These are phyloP conservation scores for Cryptococcus wingfieldii DNA, from an alignment of 1,284 basidiomycete species.

Conservation along the genomic window DNA sequence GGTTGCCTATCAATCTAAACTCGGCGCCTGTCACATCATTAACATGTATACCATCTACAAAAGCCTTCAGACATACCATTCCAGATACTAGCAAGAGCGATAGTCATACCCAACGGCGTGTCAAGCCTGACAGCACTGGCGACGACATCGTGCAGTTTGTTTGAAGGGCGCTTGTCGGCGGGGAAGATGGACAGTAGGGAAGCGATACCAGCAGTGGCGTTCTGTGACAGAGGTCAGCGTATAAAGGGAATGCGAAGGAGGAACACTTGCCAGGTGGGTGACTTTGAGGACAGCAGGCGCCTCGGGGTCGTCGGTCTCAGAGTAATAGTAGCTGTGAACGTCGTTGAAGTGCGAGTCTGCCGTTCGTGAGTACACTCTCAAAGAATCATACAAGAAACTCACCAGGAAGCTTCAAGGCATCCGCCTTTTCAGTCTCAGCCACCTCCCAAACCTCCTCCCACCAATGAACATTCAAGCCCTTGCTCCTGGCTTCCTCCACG, in stretches of 20 bases:
- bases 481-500: constrained; percentile 18
- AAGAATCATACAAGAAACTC: constrained; percentile 3
- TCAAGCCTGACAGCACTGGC: constrained; percentile 35
- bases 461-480: constrained; percentile 30
- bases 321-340: constrained; percentile 41
- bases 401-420: constrained; percentile 10
- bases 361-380: background rate
- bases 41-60: background rate
- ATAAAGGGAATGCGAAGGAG: background rate
- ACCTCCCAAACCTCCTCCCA: constrained; percentile 45
- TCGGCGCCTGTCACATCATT: constrained; percentile 26
- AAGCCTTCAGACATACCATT: constrained; percentile 22
- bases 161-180: constrained; percentile 45
- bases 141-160: constrained; percentile 33
- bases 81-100: constrained; percentile 42
- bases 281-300: constrained; percentile 27
- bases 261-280: constrained; percentile 35
- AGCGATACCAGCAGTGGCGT: constrained; percentile 47
- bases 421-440: constrained; percentile 17
- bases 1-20: constrained; percentile 36
- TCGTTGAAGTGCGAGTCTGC: constrained; percentile 20
- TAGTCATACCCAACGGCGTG: constrained; percentile 44
- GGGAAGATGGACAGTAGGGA: constrained; percentile 46
- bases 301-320: constrained; percentile 1
- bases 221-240: constrained; percentile 24